Conservation (phyloP, 2,329 filamentous ascomycete species). For the Zasmidium citrigriseum region DNA sequence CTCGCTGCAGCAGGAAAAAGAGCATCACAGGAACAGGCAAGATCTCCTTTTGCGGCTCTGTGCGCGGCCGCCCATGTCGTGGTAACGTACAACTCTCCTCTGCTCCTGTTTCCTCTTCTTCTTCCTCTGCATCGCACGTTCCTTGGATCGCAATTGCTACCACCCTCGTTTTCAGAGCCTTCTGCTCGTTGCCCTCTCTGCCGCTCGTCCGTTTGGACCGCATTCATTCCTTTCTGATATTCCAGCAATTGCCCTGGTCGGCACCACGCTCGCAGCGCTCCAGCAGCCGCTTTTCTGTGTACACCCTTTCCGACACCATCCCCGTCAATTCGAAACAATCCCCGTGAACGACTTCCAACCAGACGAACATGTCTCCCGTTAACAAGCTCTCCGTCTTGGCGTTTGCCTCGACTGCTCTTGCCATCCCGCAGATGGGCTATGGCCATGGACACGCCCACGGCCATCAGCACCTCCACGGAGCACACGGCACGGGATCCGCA, state of each 20-base stretch:
- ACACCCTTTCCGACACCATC: background rate
- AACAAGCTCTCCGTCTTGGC: constrained; percentile 45
- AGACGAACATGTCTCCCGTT: constrained; percentile 37
- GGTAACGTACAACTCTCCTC: constrained; percentile 5
- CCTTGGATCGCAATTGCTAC: constrained; percentile 28
- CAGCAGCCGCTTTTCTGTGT: constrained; percentile 37
- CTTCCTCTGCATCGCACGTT: constrained; percentile 21
- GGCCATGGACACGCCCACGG: constrained; percentile 32
- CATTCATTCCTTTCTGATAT: constrained; percentile 34
- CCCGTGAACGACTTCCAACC: constrained; percentile 19
- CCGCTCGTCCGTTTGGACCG: constrained; percentile 35
- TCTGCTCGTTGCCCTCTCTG: constrained; percentile 43
- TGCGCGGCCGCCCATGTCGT: background rate
- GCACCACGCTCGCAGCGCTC: constrained; percentile 40
- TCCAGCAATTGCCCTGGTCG: constrained; percentile 45
- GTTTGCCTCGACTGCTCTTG: constrained; percentile 43
- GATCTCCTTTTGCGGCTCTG: constrained; percentile 17
- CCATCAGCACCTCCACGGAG: constrained; percentile 27
- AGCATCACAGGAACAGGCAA: constrained; percentile 8
- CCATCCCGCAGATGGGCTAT: constrained; percentile 26
- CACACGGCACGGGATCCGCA: constrained; percentile 20
- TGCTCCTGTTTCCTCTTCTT: constrained; percentile 9
- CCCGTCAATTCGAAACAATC: constrained; percentile 7
- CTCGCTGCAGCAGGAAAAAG: constrained; percentile 1
- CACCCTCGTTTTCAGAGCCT: constrained; percentile 35